Evolutionary conservation across 2,329 filamentous ascomycete genomes (phyloP).

Genomic region (Aspergillus felis): DNA sequence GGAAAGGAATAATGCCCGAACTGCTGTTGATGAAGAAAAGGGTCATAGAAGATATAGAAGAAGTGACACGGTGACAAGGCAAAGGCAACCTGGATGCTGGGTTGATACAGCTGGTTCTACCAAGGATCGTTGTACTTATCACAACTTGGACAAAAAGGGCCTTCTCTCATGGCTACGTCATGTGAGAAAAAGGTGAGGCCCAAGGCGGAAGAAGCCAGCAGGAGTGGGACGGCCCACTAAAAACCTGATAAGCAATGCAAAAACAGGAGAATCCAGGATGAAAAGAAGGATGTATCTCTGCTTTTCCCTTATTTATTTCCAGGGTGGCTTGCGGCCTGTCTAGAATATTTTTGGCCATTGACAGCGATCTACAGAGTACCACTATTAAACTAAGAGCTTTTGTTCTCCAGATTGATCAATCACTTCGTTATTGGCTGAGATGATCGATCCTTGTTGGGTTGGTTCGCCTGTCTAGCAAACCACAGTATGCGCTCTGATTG

Average conservation of each 20-base stretch:
- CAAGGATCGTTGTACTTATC: not conserved
- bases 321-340: not conserved
- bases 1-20: not conserved
- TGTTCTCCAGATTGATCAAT: not conserved
- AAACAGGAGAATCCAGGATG: not conserved
- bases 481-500: not conserved
- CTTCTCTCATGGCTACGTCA: constrained; percentile 33
- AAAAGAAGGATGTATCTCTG: not conserved
- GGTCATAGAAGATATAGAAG: not conserved
- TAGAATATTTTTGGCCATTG: not conserved
- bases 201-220: not conserved
- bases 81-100: not conserved
- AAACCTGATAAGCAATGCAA: not conserved
- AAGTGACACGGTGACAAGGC: not conserved
- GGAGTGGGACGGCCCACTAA: constrained; percentile 1
- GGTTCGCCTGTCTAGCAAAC: not conserved
- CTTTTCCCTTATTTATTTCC: not conserved
- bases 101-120: not conserved
- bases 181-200: constrained; percentile 20
- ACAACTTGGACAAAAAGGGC: not conserved
- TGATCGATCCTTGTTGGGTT: not conserved
- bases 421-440: not conserved
- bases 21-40: not conserved
- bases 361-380: not conserved
- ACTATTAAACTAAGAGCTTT: not conserved